These are phyloP conservation scores for Chloris gayana DNA, from an alignment of 176 grass and related monocot genomes.

Conservation along the genomic window DNA sequence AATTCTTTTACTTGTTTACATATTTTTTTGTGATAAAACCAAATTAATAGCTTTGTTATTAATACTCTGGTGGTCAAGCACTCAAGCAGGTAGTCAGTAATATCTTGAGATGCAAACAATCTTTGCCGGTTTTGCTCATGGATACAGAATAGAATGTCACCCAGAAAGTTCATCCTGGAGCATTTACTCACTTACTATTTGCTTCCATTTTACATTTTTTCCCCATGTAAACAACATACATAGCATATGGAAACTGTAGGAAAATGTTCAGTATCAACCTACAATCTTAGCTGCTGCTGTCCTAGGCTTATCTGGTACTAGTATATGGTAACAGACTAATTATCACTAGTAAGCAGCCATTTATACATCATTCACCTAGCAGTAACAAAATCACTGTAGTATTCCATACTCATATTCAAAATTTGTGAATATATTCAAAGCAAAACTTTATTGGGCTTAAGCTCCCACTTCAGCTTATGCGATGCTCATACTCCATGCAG, in stretches of 20 bases:
- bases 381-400: not conserved
- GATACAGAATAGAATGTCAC: not conserved
- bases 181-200: not conserved
- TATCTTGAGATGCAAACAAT: slow-evolving; percentile 9
- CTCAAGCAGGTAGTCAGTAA: not conserved
- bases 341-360: not conserved
- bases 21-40: slow-evolving; percentile 14
- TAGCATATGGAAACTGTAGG: not conserved
- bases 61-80: not conserved
- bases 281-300: not conserved
- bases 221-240: not conserved
- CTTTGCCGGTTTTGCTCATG: not conserved
- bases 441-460: not conserved
- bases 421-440: not conserved
- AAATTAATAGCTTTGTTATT: not conserved
- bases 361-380: not conserved
- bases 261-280: not conserved
- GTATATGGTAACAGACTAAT: not conserved
- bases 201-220: not conserved
- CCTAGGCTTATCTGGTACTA: not conserved
- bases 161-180: not conserved
- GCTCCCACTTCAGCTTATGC: not conserved
- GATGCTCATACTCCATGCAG: not conserved
- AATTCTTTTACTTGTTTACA: not conserved
- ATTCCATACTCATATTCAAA: not conserved